Conservation (phyloP, 1,284 basidiomycete species). For the Moesziomyces globuligerus region DNA sequence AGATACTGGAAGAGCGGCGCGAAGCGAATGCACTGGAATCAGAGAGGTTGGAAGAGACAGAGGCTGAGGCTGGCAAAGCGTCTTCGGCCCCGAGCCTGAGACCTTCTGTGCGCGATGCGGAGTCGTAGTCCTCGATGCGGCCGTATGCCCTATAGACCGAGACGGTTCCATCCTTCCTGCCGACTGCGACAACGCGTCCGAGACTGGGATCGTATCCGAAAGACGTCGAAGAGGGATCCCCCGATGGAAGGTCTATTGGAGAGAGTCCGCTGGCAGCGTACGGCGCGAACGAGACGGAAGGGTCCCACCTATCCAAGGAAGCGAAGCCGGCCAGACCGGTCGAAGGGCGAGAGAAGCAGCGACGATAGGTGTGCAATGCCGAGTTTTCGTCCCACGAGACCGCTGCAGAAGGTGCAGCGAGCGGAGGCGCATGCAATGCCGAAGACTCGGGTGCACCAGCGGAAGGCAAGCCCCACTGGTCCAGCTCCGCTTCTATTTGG, state of each 20-base stretch:
- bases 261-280: constrained; percentile 20
- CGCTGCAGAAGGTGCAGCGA: constrained; percentile 22
- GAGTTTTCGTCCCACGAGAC: constrained; percentile 48
- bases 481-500: constrained; percentile 24
- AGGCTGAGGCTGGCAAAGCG: constrained; percentile 19
- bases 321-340: background rate
- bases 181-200: constrained; percentile 28
- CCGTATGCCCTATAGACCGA: constrained; percentile 35
- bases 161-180: constrained; percentile 34
- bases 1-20: constrained; percentile 23
- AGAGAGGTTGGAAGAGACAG: constrained; percentile 25
- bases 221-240: background rate
- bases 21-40: constrained; percentile 11
- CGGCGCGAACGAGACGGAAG: constrained; percentile 39
- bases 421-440: background rate
- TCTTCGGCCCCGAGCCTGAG: constrained; percentile 7
- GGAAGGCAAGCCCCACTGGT: constrained; percentile 37
- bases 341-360: background rate
- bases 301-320: constrained; percentile 39
- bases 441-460: background rate
- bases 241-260: background rate
- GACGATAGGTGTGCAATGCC: constrained; percentile 13
- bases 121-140: constrained; percentile 27
- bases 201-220: constrained; percentile 27
- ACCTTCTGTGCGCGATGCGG: background rate